Evolutionary conservation across 345 rosid species (phyloP), one percentile per base, ranked within the genome.

Genomic region (Carallia pectinifolia): DNA sequence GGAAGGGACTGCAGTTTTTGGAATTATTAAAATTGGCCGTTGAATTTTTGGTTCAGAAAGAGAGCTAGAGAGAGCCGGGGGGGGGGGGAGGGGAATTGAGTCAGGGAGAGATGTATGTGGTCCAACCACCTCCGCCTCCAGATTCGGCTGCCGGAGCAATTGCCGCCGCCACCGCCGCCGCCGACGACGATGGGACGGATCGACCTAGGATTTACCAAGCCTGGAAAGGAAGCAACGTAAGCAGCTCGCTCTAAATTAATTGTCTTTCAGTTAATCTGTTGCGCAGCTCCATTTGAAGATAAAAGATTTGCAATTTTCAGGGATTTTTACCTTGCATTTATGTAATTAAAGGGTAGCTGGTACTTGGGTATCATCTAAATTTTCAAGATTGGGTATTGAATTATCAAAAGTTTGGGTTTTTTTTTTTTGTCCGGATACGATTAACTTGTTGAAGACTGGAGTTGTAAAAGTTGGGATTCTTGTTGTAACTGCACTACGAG

Each of bases 221-320:
- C 72, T 95, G 99, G 99, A 92, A 90, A 85, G 98, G 91, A 76
- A 92, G 92, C 80, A 92, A 95, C 84, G 98, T 89, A 71, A 87
- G 92, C 53, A 72, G 38, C 62, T 56, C 54, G 65, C 31, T 70
- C 39, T 40, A 23, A 23, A 23, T 38, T 33, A 33, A 39, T 30
- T 39, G 4, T 53, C 6, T 74, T 62, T 55, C 36, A 4, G 13
- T 71, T 38, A 33, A 5, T 27, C 27, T 47, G 23, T 2, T 76
- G 69, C 47, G 17, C 23, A 40, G 64, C 9, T 64, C 7, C 31
- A 52, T 16, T 37, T 44, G 50, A 44, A 44, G 50, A 44, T 13
- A 44, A 44, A 23, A 5, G 50, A 16, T 44, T 44, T 44, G 50
- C 50, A 44, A 44, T 44, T 12, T 44, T 1, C 50, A 3, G 15